Evolutionary conservation across 1,284 basidiomycete species (phyloP).

Genomic region (Apiotrichum akiyoshidainum): DNA sequence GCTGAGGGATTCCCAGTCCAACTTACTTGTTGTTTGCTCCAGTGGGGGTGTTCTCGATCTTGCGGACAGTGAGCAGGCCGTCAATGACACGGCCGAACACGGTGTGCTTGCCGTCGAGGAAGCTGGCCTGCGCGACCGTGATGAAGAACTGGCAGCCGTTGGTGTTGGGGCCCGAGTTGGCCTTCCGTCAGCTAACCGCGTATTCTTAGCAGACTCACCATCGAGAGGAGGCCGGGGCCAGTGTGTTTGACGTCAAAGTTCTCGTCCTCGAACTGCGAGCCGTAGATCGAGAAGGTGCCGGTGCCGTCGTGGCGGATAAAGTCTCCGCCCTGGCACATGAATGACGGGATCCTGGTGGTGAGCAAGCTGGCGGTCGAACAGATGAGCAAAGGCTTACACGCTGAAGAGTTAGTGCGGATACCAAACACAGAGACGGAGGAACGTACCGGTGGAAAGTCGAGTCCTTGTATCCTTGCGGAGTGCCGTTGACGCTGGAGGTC

Average conservation of each 20-base stretch:
- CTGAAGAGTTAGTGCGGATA: conserved; percentile 9
- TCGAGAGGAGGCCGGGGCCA: conserved; percentile 75
- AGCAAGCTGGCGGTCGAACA: background rate
- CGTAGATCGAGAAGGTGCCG: conserved; percentile 91
- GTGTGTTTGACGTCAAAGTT: conserved; percentile 90
- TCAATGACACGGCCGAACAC: conserved; percentile 89
- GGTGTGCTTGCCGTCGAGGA: conserved; percentile 89
- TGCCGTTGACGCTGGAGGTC: conserved; percentile 65
- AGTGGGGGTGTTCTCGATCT: conserved; percentile 90
- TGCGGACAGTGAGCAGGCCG: conserved; percentile 82
- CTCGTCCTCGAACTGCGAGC: conserved; percentile 91
- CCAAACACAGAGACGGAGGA: background rate
- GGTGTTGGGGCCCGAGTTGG: conserved; percentile 86
- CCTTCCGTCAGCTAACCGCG: conserved; percentile 54
- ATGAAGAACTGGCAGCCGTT: conserved; percentile 98
- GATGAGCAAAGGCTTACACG: conserved; percentile 10
- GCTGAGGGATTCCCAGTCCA: conserved; percentile 33
- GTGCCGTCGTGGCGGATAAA: conserved; percentile 90
- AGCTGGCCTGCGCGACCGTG: conserved; percentile 88
- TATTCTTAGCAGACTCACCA: conserved; percentile 57
- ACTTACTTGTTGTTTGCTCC: conserved; percentile 55
- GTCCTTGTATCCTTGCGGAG: conserved; percentile 84
- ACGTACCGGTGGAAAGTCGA: conserved; percentile 84
- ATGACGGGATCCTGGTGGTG: conserved; percentile 51
- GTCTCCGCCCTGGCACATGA: conserved; percentile 59